A percentile compares a stretch with the other conserved stretches of the same genome.
phyloP scores from a whole-genome alignment of 148 eudicot species.

The Bassia scoparia region DNA sequence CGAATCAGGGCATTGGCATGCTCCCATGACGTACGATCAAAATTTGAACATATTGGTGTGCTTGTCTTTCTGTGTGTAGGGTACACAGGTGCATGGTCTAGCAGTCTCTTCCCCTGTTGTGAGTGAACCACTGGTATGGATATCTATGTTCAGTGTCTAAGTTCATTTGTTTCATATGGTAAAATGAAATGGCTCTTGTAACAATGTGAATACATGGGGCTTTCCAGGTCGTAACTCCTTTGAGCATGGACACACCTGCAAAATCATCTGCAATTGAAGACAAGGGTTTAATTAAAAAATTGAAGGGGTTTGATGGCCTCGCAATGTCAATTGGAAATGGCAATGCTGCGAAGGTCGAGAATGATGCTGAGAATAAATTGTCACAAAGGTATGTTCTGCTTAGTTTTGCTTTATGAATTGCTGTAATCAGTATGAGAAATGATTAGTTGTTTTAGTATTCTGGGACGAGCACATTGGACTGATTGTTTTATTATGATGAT shows the following conservation, averaged over 20 bases:
- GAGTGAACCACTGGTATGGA: constrained; percentile 27
- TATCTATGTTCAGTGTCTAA: background rate
- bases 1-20: background rate
- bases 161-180: background rate
- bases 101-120: constrained; percentile 28
- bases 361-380: constrained; percentile 40
- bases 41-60: constrained; percentile 4
- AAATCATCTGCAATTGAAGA: constrained; percentile 70
- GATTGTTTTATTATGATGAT: constrained; percentile 6
- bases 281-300: constrained; percentile 56
- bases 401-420: background rate
- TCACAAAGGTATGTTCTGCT: constrained; percentile 55
- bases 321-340: constrained; percentile 87
- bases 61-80: constrained; percentile 25
- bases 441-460: background rate
- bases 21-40: background rate
- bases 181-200: background rate
- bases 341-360: constrained; percentile 51
- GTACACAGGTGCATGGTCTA: constrained; percentile 33
- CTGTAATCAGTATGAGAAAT: background rate
- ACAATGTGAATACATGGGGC: constrained; percentile 5
- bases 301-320: constrained; percentile 84
- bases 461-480: background rate
- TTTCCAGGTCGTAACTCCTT: constrained; percentile 54
- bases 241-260: constrained; percentile 60